Evolutionary conservation across 2,329 filamentous ascomycete genomes (phyloP).

Genomic region (Alternaria tenuissima): DNA sequence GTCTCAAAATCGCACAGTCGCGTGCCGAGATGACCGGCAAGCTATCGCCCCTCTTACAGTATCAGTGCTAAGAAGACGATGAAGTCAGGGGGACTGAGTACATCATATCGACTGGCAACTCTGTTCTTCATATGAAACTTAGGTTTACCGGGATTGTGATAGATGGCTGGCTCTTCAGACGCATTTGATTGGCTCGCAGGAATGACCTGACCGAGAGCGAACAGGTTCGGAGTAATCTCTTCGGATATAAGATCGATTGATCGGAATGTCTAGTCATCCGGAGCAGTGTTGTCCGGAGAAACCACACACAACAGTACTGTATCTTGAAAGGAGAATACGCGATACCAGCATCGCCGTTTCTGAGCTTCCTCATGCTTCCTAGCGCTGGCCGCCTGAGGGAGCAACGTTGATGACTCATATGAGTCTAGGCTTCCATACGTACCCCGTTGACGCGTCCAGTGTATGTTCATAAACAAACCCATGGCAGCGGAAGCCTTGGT

Average conservation of each 20-base stretch:
- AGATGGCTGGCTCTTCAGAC: background rate
- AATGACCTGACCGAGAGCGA: background rate
- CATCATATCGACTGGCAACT: background rate
- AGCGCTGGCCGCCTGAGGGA: conserved; percentile 6
- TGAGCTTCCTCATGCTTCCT: conserved; percentile 10
- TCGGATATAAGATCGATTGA: background rate
- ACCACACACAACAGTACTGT: background rate
- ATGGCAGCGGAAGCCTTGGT: background rate
- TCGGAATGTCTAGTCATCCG: too few relatives aligned
- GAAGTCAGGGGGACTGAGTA: background rate
- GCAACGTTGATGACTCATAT: conserved; percentile 6
- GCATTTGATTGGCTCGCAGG: background rate
- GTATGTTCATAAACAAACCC: background rate
- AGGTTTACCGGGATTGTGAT: background rate
- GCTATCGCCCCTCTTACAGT: too few relatives aligned
- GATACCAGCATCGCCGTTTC: background rate
- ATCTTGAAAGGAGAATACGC: background rate
- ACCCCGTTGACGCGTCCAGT: background rate
- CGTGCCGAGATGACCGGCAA: background rate
- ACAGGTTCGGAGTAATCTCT: background rate
- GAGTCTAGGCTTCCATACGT: background rate
- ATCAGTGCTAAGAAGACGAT: background rate
- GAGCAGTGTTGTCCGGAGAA: background rate
- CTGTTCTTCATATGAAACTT: background rate
- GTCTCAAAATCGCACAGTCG: background rate